These are phyloP conservation scores for Blastomyces gilchristii DNA, from an alignment of 2,329 filamentous ascomycete genomes.

Conservation along the genomic window DNA sequence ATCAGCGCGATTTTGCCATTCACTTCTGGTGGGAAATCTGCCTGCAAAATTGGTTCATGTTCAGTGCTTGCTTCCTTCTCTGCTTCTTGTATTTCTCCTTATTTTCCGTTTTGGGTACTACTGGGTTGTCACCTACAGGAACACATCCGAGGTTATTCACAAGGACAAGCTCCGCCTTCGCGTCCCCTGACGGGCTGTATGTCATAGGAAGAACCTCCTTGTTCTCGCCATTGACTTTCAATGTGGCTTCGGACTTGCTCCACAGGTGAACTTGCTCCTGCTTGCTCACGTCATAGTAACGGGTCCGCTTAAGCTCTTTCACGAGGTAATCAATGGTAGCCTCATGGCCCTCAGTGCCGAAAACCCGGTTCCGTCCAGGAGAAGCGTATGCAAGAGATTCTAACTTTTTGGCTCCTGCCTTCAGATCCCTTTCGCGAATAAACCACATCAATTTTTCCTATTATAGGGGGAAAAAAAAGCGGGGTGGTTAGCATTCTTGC, in stretches of 20 bases:
- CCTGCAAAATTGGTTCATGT: conserved; percentile 15
- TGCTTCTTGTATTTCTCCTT: background rate
- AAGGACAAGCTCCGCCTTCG: conserved; percentile 38
- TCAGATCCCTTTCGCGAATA: conserved; percentile 18
- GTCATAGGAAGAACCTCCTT: conserved; percentile 13
- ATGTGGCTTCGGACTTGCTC: conserved; percentile 10
- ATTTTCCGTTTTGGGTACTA: background rate
- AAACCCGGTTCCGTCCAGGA: conserved; percentile 20
- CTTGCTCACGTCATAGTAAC: conserved; percentile 16
- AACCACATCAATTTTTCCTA: conserved; percentile 17
- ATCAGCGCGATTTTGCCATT: conserved; percentile 60
- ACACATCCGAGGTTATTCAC: conserved; percentile 55
- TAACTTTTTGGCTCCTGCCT: conserved; percentile 16
- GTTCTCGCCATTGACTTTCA: conserved; percentile 13
- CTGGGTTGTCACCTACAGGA: conserved; percentile 20
- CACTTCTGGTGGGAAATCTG: conserved; percentile 53
- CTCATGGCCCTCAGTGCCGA: conserved; percentile 17
- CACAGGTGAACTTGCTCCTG: conserved; percentile 16
- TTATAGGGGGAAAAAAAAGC: conserved; percentile 1
- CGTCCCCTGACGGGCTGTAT: conserved; percentile 13
- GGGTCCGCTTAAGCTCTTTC: conserved; percentile 12
- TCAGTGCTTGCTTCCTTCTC: background rate
- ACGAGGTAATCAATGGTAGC: conserved; percentile 15
- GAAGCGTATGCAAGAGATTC: conserved; percentile 18
- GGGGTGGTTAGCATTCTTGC: background rate